phyloP scores from a whole-genome alignment of 2,329 filamentous ascomycete genomes.

The Aureobasidium sp. region DNA sequence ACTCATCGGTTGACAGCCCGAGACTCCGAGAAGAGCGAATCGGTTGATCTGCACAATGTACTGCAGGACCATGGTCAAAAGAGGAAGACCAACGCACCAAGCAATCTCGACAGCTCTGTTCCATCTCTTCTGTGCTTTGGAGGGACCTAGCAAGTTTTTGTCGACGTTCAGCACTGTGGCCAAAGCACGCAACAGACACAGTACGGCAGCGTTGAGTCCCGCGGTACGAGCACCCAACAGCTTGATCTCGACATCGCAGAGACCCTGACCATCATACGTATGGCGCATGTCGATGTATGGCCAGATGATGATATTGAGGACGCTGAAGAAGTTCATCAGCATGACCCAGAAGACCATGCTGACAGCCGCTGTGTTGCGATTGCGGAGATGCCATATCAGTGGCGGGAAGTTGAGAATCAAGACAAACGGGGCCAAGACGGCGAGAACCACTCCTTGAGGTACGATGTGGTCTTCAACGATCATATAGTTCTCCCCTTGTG shows the following conservation, averaged over 20 bases:
- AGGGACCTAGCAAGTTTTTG: constrained; percentile 43
- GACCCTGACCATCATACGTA: constrained; percentile 50
- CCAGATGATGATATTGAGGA: constrained; percentile 58
- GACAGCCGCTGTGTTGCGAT: constrained; percentile 51
- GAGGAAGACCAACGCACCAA: constrained; percentile 48
- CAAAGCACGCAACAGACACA: constrained; percentile 52
- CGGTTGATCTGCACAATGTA: constrained; percentile 51
- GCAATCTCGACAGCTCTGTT: constrained; percentile 43
- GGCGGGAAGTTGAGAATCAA: constrained; percentile 48
- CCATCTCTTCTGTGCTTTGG: constrained; percentile 37
- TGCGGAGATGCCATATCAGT: constrained; percentile 50
- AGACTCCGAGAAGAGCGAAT: constrained; percentile 50
- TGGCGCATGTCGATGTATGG: constrained; percentile 44
- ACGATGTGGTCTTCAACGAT: constrained; percentile 16
- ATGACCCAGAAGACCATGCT: constrained; percentile 49
- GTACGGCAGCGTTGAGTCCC: constrained; percentile 43
- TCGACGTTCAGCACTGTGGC: constrained; percentile 53
- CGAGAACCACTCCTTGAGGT: constrained; percentile 35
- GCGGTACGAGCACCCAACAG: constrained; percentile 45
- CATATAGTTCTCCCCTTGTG: not conserved
- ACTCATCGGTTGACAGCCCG: constrained; percentile 48
- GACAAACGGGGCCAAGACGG: constrained; percentile 41
- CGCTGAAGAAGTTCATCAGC: constrained; percentile 48
- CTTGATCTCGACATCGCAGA: constrained; percentile 58
- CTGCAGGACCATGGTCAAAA: constrained; percentile 47